These are phyloP conservation scores for Triticum dicoccoides DNA, from an alignment of 176 grass and related monocot species.

Conservation along the genomic window DNA sequence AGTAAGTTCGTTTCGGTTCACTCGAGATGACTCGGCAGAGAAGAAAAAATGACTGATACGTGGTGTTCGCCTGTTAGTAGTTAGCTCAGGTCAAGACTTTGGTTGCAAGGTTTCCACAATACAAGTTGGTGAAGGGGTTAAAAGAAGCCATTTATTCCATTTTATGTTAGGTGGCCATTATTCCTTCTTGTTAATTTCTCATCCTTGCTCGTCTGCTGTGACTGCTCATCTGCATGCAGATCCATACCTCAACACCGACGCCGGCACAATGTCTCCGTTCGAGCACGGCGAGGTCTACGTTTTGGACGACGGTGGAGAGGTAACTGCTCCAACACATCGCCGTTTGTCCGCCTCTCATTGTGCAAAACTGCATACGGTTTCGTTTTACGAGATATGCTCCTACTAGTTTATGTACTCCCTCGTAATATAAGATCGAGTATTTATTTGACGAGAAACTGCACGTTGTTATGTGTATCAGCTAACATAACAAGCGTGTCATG, in stretches of 20 bases:
- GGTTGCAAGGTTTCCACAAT: constrained; percentile 16
- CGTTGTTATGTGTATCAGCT: too few relatives aligned
- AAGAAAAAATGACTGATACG: not conserved
- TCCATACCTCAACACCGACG: constrained; percentile 98
- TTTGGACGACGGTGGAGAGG: constrained; percentile 95
- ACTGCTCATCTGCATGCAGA: constrained; percentile 60
- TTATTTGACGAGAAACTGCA: too few relatives aligned
- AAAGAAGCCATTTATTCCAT: not conserved
- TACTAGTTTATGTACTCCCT: too few relatives aligned
- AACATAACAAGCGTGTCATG: too few relatives aligned
- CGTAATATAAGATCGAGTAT: too few relatives aligned
- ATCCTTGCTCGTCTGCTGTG: constrained; percentile 16
- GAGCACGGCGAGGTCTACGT: constrained; percentile 98
- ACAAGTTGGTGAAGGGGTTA: constrained; percentile 22
- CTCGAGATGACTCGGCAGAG: not conserved
- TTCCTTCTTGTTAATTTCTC: constrained; percentile 8
- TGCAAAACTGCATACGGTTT: too few relatives aligned
- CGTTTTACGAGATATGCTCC: too few relatives aligned
- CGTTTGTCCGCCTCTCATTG: too few relatives aligned
- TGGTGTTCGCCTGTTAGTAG: not conserved
- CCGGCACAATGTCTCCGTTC: constrained; percentile 97
- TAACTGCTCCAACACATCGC: too few relatives aligned
- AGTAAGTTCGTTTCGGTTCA: not conserved
- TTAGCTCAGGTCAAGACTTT: not conserved
- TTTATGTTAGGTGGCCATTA: constrained; percentile 17